Percentiles rank a stretch among this genome's conserved stretches.
Evolutionary conservation across 176 grass and related monocot genomes (phyloP).

Genomic region (Olyra latifolia): DNA sequence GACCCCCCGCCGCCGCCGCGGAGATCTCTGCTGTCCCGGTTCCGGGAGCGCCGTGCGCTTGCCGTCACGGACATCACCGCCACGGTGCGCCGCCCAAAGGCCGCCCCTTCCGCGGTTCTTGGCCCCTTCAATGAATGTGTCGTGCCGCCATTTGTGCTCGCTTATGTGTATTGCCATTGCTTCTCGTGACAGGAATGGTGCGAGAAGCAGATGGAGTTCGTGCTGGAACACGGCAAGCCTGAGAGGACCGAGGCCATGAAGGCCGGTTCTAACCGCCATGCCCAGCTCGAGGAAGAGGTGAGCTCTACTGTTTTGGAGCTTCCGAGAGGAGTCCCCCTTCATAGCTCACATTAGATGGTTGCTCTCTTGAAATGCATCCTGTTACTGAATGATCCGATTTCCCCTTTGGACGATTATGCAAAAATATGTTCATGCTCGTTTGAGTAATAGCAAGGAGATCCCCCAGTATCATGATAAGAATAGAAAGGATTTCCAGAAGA

Average conservation of each 20-base stretch:
- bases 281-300: slow-evolving; percentile 89
- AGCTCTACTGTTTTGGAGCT: slow-evolving; percentile 6
- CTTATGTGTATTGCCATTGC: not conserved
- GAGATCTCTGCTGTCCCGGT: slow-evolving; percentile 50
- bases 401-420: too few species aligned
- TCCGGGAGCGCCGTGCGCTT: slow-evolving; percentile 55
- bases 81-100: slow-evolving; percentile 48
- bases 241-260: slow-evolving; percentile 77
- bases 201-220: slow-evolving; percentile 92
- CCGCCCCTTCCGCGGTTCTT: not conserved
- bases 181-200: slow-evolving; percentile 80
- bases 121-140: not conserved
- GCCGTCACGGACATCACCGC: slow-evolving; percentile 77
- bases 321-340: not conserved
- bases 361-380: not conserved
- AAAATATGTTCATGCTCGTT: too few species aligned
- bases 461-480: too few species aligned
- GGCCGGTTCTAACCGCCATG: slow-evolving; percentile 73
- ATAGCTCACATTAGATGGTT: not conserved
- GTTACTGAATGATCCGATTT: not conserved
- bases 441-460: too few species aligned
- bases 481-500: too few species aligned
- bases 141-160: not conserved
- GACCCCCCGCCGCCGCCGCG: slow-evolving; percentile 37
- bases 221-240: slow-evolving; percentile 57